Evolutionary conservation across 305 asterid genomes (phyloP).

Genomic region (Caryopteris hybrid): DNA sequence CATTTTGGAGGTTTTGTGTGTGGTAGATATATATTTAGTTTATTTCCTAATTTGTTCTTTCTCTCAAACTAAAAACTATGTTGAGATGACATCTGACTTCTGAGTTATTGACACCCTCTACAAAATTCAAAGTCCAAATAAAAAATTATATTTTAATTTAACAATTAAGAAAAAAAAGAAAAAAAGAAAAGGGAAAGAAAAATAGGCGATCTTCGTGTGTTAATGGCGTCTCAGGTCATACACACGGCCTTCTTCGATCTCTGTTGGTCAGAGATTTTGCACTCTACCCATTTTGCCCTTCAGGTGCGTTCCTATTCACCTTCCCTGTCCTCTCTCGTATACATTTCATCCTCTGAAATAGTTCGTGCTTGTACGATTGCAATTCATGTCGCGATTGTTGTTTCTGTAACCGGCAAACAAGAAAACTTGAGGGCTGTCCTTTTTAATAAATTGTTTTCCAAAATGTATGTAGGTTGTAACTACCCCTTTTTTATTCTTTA

Average conservation of each 20-base stretch:
- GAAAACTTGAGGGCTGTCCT: background rate
- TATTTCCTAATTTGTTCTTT: background rate
- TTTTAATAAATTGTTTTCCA: background rate
- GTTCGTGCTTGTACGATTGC: constrained; percentile 4
- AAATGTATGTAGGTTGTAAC: background rate
- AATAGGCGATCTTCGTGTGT: constrained; percentile 35
- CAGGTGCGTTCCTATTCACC: constrained; percentile 26
- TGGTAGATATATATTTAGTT: too few species aligned
- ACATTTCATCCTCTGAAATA: background rate
- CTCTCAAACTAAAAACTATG: background rate
- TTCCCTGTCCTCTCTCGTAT: background rate
- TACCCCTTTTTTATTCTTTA: background rate
- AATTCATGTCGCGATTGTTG: constrained; percentile 8
- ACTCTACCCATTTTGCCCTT: constrained; percentile 19
- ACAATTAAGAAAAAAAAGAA: background rate
- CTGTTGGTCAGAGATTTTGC: constrained; percentile 39
- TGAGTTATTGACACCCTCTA: background rate
- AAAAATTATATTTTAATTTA: background rate
- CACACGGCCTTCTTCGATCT: constrained; percentile 25
- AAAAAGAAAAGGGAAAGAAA: background rate
- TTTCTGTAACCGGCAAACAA: background rate
- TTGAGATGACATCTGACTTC: background rate
- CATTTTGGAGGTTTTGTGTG: too few species aligned
- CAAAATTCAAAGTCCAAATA: background rate
- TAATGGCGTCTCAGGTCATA: constrained; percentile 40